Base-by-base conservation (phyloP, 495 filamentous ascomycete species). In the Aspergillus taichungensis region DNA sequence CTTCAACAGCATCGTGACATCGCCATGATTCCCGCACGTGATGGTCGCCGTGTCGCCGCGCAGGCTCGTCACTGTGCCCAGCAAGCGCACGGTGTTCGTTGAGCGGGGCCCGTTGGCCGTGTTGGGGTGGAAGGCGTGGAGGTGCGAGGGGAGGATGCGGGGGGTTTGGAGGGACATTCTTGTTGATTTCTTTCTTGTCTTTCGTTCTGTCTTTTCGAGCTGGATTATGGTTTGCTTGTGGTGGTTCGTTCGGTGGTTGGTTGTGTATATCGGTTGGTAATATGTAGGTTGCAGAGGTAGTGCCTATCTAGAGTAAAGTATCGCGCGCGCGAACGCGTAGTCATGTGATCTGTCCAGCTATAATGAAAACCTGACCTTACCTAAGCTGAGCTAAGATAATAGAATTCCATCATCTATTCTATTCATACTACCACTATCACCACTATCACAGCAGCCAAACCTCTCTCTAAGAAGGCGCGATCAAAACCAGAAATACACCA, bases 21-120 rank as follows among this genome's bases (percentile, higher is more conserved):
- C 75, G 6, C 90, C 91, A 28, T 77, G 59, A 13, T 45, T 56
- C 5, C 80, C 63, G 72, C 82, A 71, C 77, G 77, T 87, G 39
- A 97, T 77, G 2, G 78, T 77, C 8, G 89, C 91, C 28, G 72
- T 75, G n/a, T 92, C 87, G 46, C 90, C 90, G 32, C 79, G 81
- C 10, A 95, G 69, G 40, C 86, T 79, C 10, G 75, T 71, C 7
- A 96, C 88, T 56, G 86, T 91, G 52, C 91, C 91, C 3, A 95
- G 76, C 37, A 97, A 71, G 45, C 87, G 88, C 44, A 97, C 84
- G 43, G 82, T 84, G 41, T 77, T 78, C 60, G 76, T 73, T 29
- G 59, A 57, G 40, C 59, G 58, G 29, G 57, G 50, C 45, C 61
- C 63, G 27, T 43, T 39, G 39, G 57, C 40, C 48, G 47, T 52